These are phyloP conservation scores for Mortierella alpina DNA, from an alignment of 192 early-diverging fungal genomes.

Conservation along the genomic window DNA sequence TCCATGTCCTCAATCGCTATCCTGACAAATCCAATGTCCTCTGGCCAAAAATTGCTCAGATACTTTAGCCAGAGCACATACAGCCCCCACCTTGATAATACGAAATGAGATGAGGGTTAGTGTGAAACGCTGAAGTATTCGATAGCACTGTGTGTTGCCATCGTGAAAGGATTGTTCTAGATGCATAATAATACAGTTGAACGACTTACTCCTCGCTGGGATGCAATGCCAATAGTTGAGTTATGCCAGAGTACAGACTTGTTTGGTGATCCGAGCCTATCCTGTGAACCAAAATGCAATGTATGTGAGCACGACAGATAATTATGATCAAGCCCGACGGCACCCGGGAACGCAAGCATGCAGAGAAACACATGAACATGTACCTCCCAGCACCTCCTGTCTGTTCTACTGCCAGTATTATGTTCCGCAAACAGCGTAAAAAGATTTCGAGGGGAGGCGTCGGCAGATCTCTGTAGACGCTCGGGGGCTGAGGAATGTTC, in stretches of 20 bases:
- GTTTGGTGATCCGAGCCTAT: conserved; percentile 45
- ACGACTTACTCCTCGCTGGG: conserved; percentile 40
- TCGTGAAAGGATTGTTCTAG: not conserved
- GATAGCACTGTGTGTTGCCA: not conserved
- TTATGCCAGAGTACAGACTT: conserved; percentile 45
- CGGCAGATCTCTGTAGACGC: conserved; percentile 25
- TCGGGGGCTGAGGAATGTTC: conserved; percentile 14
- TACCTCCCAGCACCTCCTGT: conserved; percentile 48
- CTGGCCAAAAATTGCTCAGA: conserved; percentile 50
- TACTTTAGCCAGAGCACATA: conserved; percentile 51
- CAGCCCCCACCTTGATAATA: conserved; percentile 29
- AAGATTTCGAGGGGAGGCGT: conserved; percentile 43
- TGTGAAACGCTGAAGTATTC: not conserved
- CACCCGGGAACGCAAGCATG: not conserved
- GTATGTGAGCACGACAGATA: not conserved
- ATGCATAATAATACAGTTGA: not conserved
- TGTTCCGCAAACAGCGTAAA: conserved; percentile 31
- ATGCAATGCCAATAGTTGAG: conserved; percentile 39
- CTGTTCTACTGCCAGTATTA: conserved; percentile 35
- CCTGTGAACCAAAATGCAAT: conserved; percentile 1
- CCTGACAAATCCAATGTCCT: conserved; percentile 37
- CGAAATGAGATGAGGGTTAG: not conserved
- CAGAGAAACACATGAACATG: not conserved
- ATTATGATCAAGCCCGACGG: not conserved
- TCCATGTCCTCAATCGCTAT: conserved; percentile 33